These are phyloP conservation scores for Trypanosoma cruzi DNA, from an alignment of 208 protist genomes.

Conservation along the genomic window DNA sequence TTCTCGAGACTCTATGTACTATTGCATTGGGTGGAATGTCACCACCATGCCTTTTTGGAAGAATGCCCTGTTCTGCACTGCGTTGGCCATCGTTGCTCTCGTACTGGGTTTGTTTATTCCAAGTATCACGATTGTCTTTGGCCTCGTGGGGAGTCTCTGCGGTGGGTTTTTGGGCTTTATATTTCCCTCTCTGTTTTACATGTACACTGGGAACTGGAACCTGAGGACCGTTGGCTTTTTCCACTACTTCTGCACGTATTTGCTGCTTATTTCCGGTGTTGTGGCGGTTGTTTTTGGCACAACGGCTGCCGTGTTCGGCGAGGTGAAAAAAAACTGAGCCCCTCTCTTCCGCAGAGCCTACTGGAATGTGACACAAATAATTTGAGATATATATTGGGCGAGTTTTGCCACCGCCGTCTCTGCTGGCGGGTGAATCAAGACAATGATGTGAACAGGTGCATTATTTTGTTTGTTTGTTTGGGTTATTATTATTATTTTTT, in stretches of 20 bases:
- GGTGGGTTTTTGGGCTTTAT: conserved; percentile 70
- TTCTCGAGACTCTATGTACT: conserved; percentile 67
- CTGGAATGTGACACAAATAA: too few species aligned
- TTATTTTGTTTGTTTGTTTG: too few species aligned
- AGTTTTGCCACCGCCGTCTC: not conserved
- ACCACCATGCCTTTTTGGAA: conserved; percentile 52
- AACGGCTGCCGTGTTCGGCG: conserved; percentile 44
- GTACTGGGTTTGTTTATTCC: conserved; percentile 65
- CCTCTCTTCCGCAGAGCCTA: too few species aligned
- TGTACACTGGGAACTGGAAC: conserved; percentile 54
- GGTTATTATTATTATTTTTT: too few species aligned
- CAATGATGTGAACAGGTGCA: too few species aligned
- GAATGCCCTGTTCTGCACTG: conserved; percentile 36
- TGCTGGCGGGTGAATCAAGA: too few species aligned
- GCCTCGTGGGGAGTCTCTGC: conserved; percentile 51
- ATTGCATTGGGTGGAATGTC: conserved; percentile 46
- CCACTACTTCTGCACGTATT: conserved; percentile 50
- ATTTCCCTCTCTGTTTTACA: conserved; percentile 58
- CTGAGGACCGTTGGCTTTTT: conserved; percentile 34
- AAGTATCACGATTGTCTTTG: conserved; percentile 73
- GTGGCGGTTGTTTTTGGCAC: conserved; percentile 64
- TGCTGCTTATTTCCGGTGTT: conserved; percentile 52
- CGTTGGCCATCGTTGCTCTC: conserved; percentile 38
- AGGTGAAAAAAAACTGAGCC: not conserved
- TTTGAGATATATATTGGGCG: not conserved